Percentiles rank a stretch among this genome's conserved stretches.
These are phyloP conservation scores for Nannizziopsis arthrosporioides DNA, from an alignment of 2,329 filamentous ascomycete genomes.

Conservation along the genomic window DNA sequence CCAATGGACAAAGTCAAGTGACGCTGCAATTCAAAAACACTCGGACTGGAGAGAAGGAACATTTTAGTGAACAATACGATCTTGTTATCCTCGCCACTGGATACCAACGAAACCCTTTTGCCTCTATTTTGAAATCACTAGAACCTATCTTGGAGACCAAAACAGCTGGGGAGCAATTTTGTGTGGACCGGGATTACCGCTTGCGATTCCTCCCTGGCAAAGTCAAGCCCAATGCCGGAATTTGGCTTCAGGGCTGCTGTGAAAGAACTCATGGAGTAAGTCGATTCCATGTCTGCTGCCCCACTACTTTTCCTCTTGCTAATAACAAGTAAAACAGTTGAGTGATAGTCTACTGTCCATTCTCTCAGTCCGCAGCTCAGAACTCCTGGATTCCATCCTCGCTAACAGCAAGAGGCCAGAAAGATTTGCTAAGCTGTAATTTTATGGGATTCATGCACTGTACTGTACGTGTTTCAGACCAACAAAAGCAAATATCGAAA, in stretches of 20 bases:
- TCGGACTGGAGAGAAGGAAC: slow-evolving; percentile 9
- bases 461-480: not conserved
- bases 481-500: not conserved
- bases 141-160: slow-evolving; percentile 10
- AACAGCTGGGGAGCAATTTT: slow-evolving; percentile 20
- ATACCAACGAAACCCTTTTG: slow-evolving; percentile 66
- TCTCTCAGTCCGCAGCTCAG: slow-evolving; percentile 43
- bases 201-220: slow-evolving; percentile 57
- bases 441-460: not conserved
- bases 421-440: slow-evolving; percentile 14
- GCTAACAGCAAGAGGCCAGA: slow-evolving; percentile 11
- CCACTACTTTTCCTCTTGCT: not conserved
- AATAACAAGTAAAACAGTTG: slow-evolving; percentile 30
- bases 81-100: slow-evolving; percentile 78
- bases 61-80: slow-evolving; percentile 49
- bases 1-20: slow-evolving; percentile 20
- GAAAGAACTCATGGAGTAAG: slow-evolving; percentile 67
- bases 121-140: slow-evolving; percentile 53
- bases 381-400: slow-evolving; percentile 16
- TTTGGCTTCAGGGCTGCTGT: slow-evolving; percentile 91
- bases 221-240: slow-evolving; percentile 60
- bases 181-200: slow-evolving; percentile 65
- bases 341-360: slow-evolving; percentile 75
- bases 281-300: not conserved
- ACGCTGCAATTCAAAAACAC: slow-evolving; percentile 11